Conservation (phyloP, 768 basidiomycete species). For the Psilocybe tampanensis region DNA sequence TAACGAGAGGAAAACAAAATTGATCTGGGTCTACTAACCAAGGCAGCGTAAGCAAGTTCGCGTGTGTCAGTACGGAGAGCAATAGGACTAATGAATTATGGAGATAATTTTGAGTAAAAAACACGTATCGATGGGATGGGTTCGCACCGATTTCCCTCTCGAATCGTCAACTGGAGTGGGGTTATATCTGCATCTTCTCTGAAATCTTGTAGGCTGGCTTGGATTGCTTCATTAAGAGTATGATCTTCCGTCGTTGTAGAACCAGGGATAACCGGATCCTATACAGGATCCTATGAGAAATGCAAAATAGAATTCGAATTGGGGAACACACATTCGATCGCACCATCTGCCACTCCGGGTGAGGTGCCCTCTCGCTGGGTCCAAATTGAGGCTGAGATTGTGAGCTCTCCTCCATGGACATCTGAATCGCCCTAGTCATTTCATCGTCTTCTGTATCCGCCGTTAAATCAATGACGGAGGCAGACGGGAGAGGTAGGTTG, state of each 20-base stretch:
- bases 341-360: conserved; percentile 72
- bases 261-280: conserved; percentile 32
- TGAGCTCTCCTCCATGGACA: conserved; percentile 48
- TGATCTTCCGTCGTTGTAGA: conserved; percentile 61
- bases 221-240: conserved; percentile 67
- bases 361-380: conserved; percentile 60
- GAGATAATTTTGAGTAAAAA: neutral
- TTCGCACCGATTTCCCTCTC: conserved; percentile 61
- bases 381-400: conserved; percentile 48
- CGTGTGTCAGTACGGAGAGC: conserved; percentile 61
- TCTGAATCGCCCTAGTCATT: conserved; percentile 51
- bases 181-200: conserved; percentile 53
- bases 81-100: conserved; percentile 61
- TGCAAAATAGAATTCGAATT: neutral
- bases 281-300: conserved; percentile 14
- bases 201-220: conserved; percentile 66
- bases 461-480: conserved; percentile 61
- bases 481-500: conserved; percentile 26
- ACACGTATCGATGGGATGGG: neutral
- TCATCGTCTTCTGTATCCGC: conserved; percentile 46
- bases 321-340: conserved; percentile 55
- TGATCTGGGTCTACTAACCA: conserved; percentile 42
- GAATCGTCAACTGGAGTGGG: conserved; percentile 51
- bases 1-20: neutral
- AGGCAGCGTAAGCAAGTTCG: conserved; percentile 56